Base-by-base conservation (phyloP, 257 asterid species). In the Nicotiana noctiflora region DNA sequence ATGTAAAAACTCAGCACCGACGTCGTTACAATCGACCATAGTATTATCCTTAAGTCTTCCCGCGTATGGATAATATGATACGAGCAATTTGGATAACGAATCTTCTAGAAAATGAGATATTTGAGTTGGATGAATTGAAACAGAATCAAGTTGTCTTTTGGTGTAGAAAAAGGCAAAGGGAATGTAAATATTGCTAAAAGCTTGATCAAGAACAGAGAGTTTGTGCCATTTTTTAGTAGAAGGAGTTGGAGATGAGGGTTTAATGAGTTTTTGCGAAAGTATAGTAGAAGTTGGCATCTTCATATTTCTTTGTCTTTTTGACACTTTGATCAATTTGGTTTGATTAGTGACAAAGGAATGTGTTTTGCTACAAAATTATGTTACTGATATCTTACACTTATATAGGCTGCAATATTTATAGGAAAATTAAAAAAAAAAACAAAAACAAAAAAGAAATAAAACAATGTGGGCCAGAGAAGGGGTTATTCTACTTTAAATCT, bases 1-100 rank as follows among this genome's bases (percentile, higher is more conserved):
- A 44, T 49, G 46, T 4, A 57, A 4, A 9, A 77, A 31, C 2
- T 79, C 72, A 2, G 32, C 75, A 4, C 85, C 82, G 2, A 9
- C 5, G 21, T 82, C 82, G 55, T 78, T 78, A 15, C 85, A 82
- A 55, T 78, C 75, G 14, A 82, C 55, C 0, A 2, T 49, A 29
- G 31, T n/a, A 21, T 67, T 57, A 59, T 77, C 74, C 3, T 9
- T 21, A 11, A 77, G 64, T n/a, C 80, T 44, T 44, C 85, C 85
- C 0, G 82, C 80, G 55, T 76, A 77, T 9, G 81, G 81, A 44
- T 76, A 76, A 81, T 62, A 82, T 46, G 8, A 56, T 1, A 18
- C 13, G 76, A 62, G 12, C 1, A 55, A 15, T 19, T 17, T 19
- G 8, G 84, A 76, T 19, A 82, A 11, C 0, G 82, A 78, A 4